These are phyloP conservation scores for Cryptococcus wingfieldii DNA, from an alignment of 1,284 basidiomycete species.

Conservation along the genomic window DNA sequence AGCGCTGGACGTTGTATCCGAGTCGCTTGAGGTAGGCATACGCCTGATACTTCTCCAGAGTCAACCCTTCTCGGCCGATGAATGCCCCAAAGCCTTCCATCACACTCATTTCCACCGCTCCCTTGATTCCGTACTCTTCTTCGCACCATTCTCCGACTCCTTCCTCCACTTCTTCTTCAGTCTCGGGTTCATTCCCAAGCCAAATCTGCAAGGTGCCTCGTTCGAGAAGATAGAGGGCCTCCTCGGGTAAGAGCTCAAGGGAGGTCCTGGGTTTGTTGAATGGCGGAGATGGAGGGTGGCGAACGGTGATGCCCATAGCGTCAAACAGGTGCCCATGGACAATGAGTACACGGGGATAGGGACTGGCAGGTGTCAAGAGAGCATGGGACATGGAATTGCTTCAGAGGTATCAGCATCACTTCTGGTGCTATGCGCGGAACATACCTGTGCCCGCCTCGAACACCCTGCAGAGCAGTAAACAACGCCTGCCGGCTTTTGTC, in stretches of 20 bases:
- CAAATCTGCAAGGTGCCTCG: slow-evolving; percentile 81
- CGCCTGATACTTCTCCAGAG: slow-evolving; percentile 81
- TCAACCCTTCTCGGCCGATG: slow-evolving; percentile 71
- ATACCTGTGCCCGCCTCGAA: slow-evolving; percentile 69
- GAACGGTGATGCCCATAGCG: slow-evolving; percentile 66
- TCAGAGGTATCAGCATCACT: not conserved
- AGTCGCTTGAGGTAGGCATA: slow-evolving; percentile 87
- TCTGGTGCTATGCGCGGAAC: slow-evolving; percentile 20
- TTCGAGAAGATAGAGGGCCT: slow-evolving; percentile 87
- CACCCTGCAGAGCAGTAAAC: slow-evolving; percentile 70
- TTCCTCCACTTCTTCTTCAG: slow-evolving; percentile 13
- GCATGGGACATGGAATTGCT: slow-evolving; percentile 50
- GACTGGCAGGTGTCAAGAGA: slow-evolving; percentile 29
- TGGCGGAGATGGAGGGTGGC: slow-evolving; percentile 53
- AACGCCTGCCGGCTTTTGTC: slow-evolving; percentile 77
- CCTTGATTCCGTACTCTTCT: slow-evolving; percentile 64
- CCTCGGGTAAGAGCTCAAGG: slow-evolving; percentile 84
- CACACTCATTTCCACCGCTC: slow-evolving; percentile 87
- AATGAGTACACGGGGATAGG: slow-evolving; percentile 59
- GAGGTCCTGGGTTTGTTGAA: slow-evolving; percentile 57
- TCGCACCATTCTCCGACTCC: slow-evolving; percentile 39
- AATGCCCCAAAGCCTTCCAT: slow-evolving; percentile 83
- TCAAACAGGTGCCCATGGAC: slow-evolving; percentile 72
- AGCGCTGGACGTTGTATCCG: slow-evolving; percentile 79
- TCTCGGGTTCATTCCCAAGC: slow-evolving; percentile 49